phyloP scores from a whole-genome alignment of 2,329 filamentous ascomycete species.

The Pseudocercospora fijiensis region DNA sequence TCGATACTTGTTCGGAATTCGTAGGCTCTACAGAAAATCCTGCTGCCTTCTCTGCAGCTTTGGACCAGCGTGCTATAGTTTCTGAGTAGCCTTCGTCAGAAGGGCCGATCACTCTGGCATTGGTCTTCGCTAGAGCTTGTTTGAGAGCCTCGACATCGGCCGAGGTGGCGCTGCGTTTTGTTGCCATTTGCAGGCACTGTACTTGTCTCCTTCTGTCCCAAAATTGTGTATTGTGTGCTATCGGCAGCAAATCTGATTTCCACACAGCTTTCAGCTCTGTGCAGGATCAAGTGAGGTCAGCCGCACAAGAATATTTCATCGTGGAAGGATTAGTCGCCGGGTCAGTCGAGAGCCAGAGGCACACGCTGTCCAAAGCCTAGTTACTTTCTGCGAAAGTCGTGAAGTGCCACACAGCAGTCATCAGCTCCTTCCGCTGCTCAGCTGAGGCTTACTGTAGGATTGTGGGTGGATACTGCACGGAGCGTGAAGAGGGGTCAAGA shows the following conservation, averaged over 20 bases:
- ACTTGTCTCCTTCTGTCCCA: background rate
- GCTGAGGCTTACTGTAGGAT: background rate
- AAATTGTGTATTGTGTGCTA: background rate
- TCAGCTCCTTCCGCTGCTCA: no score
- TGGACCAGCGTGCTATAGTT: slow-evolving; percentile 30
- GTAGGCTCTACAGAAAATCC: slow-evolving; percentile 49
- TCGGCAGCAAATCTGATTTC: background rate
- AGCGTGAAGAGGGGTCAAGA: background rate
- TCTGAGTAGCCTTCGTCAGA: slow-evolving; percentile 23
- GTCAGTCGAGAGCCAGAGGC: background rate
- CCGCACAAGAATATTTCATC: background rate
- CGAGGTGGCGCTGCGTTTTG: slow-evolving; percentile 8
- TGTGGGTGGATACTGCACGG: background rate
- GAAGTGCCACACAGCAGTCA: no score
- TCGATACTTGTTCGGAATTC: slow-evolving; percentile 41
- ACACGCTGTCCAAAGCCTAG: background rate
- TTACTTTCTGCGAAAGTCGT: no score
- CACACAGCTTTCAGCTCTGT: background rate
- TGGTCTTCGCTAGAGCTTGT: slow-evolving; percentile 18
- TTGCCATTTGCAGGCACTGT: slow-evolving; percentile 5
- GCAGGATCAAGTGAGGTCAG: background rate
- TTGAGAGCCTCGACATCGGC: slow-evolving; percentile 24
- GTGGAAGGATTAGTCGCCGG: background rate
- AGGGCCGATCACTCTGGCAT: slow-evolving; percentile 21
- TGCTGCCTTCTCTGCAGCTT: slow-evolving; percentile 32